These are phyloP conservation scores for Candida takata DNA, from an alignment of 805 yeast genomes.

Conservation along the genomic window DNA sequence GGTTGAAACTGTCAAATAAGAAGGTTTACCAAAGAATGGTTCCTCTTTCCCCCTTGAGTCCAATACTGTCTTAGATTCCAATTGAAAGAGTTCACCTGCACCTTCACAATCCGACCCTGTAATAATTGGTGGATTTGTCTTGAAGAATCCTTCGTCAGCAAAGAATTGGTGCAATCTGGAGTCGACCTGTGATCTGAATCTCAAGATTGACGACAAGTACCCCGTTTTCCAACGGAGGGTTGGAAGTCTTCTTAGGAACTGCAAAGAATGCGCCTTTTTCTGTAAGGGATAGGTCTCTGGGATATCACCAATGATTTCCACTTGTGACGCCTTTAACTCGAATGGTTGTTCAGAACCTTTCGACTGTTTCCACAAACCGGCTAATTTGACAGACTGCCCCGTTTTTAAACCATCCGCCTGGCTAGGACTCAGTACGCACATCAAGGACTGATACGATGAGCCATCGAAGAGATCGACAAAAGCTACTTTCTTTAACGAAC, in stretches of 20 bases:
- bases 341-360: conserved; percentile 45
- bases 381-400: conserved; percentile 38
- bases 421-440: conserved; percentile 43
- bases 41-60: conserved; percentile 11
- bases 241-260: conserved; percentile 65
- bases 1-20: conserved; percentile 82
- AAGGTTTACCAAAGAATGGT: conserved; percentile 55
- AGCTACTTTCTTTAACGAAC: conserved; percentile 67
- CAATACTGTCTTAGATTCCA: conserved; percentile 31
- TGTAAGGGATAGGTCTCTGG: conserved; percentile 70
- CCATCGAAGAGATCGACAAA: conserved; percentile 84
- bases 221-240: conserved; percentile 69
- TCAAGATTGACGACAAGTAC: conserved; percentile 55
- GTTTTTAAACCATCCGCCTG: conserved; percentile 30
- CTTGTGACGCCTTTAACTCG: conserved; percentile 39
- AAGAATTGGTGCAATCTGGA: conserved; percentile 47
- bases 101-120: conserved; percentile 96
- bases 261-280: conserved; percentile 64
- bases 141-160: conserved; percentile 45
- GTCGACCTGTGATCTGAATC: conserved; percentile 70
- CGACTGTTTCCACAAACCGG: conserved; percentile 39
- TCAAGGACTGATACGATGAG: conserved; percentile 44
- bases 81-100: conserved; percentile 81
- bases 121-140: conserved; percentile 79
- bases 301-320: conserved; percentile 55